Conservation (phyloP, 2,329 filamentous ascomycete genomes). For the Hyphodiscus sp. region DNA sequence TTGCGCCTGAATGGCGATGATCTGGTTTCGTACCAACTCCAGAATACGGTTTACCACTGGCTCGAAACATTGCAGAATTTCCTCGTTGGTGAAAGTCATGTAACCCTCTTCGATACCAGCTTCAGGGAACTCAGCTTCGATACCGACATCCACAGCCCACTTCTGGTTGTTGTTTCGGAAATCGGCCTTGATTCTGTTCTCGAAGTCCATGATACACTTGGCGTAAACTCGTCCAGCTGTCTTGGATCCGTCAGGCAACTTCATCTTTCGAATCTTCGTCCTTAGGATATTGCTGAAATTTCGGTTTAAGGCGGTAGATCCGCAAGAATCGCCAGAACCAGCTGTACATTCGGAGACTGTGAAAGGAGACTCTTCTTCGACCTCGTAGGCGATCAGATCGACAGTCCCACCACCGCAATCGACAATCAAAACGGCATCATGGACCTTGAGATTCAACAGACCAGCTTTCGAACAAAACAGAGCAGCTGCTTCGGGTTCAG, state of each 20-base stretch:
- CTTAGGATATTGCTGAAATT: constrained; percentile 98
- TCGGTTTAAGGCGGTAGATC: constrained; percentile 94
- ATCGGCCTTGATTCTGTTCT: constrained; percentile 98
- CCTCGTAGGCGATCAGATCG: constrained; percentile 97
- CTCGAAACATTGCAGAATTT: constrained; percentile 98
- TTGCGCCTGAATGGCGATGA: constrained; percentile 97
- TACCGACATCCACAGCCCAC: constrained; percentile 97
- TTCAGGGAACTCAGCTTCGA: constrained; percentile 96
- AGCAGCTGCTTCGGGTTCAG: constrained; percentile 92
- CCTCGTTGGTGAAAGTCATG: constrained; percentile 99
- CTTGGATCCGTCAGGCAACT: constrained; percentile 91
- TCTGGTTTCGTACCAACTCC: constrained; percentile 94
- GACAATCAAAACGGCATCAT: constrained; percentile 95
- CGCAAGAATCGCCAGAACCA: constrained; percentile 94
- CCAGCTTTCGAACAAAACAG: constrained; percentile 98
- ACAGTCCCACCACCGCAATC: constrained; percentile 98
- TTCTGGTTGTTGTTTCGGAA: constrained; percentile 99
- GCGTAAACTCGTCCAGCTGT: constrained; percentile 97
- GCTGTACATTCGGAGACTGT: constrained; percentile 96
- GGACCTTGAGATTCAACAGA: constrained; percentile 91
- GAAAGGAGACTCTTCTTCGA: constrained; percentile 95
- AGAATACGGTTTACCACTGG: constrained; percentile 96
- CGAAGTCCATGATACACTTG: constrained; percentile 99
- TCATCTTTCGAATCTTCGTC: constrained; percentile 99
- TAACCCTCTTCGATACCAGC: constrained; percentile 98